Evolutionary conservation across 257 asterid genomes (phyloP).

Genomic region (Echium plantagineum): DNA sequence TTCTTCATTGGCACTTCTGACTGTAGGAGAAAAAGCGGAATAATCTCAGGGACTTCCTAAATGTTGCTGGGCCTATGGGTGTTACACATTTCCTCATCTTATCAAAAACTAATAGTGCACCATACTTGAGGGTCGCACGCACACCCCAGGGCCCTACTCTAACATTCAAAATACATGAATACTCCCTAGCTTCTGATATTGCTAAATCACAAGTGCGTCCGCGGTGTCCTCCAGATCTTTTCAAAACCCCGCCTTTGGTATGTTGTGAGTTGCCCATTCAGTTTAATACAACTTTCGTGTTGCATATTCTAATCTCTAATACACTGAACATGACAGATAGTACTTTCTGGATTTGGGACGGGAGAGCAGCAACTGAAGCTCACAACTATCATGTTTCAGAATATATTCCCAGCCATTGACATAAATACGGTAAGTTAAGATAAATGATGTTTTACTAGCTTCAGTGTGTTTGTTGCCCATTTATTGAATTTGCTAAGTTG

Average conservation of each 20-base stretch:
- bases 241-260: conserved; percentile 55
- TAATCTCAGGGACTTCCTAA: conserved; percentile 71
- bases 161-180: conserved; percentile 70
- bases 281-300: neutral
- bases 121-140: conserved; percentile 72
- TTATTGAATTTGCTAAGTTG: conserved; percentile 13
- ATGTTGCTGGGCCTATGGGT: conserved; percentile 86
- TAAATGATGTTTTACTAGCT: conserved; percentile 3
- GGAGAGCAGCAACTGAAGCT: conserved; percentile 94
- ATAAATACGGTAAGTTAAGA: conserved; percentile 61
- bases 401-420: conserved; percentile 91
- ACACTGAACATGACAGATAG: conserved; percentile 44
- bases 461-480: conserved; percentile 6
- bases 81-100: conserved; percentile 90
- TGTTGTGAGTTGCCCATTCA: neutral
- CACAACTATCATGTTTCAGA: conserved; percentile 78
- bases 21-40: conserved; percentile 77
- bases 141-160: conserved; percentile 94
- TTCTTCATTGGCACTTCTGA: neutral
- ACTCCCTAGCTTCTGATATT: conserved; percentile 68
- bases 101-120: conserved; percentile 66
- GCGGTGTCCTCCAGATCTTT: conserved; percentile 70
- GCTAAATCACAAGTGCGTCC: conserved; percentile 75
- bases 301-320: conserved; percentile 12
- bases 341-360: conserved; percentile 92